Base-by-base conservation (phyloP, 148 eudicot genomes). In the Polygonum maritimum region DNA sequence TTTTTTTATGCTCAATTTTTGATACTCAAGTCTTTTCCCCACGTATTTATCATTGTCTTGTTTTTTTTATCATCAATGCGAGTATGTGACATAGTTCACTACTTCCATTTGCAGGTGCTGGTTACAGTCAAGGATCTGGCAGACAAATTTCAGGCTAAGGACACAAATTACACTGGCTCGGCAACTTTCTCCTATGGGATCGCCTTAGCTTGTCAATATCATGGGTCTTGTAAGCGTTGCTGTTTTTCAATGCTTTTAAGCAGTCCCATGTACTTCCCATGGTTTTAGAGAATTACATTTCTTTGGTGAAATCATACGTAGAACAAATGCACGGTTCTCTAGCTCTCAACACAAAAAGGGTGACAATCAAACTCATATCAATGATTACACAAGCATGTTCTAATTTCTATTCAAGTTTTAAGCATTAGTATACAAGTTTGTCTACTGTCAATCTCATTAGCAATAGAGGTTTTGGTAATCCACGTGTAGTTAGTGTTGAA, bases 111-210 rank as follows among this genome's bases (percentile, higher is more conserved):
- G 52, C 89, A 91, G 96, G 84, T 95, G 97, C 82, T 92, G 97
- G 81, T 93, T 95, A 89, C 92, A 26, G 96, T 95, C n/a, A 92
- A 92, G 99, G 99, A 98, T 39, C 80, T 95, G 21, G 92, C 98
- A 0, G 99, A 95, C 79, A 95, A 88, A 74, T 95, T 95, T 81
- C 92, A 91, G 87, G 98, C 87, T 79, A 95, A 85, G 82, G 99
- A 92, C 78, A 83, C 87, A 1, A 74, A 67, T 15, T 91, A 85
- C 75, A 31, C 87, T 19, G 99, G 98, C 45, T 83, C 91, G 16
- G 98, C 97, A 4, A 89, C 97, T 7, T 95, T 95, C 85, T 80
- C 82, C n/a, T 95, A 95, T 16, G 97, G 36, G 21, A 15, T 67
- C 44, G 15, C 41, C 44, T 36, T 2, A 36, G 40, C 4, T 36